Percentiles rank a stretch among this genome's conserved stretches.
These are phyloP conservation scores for Microdochium nivale DNA, from an alignment of 2,329 filamentous ascomycete species.

Conservation along the genomic window DNA sequence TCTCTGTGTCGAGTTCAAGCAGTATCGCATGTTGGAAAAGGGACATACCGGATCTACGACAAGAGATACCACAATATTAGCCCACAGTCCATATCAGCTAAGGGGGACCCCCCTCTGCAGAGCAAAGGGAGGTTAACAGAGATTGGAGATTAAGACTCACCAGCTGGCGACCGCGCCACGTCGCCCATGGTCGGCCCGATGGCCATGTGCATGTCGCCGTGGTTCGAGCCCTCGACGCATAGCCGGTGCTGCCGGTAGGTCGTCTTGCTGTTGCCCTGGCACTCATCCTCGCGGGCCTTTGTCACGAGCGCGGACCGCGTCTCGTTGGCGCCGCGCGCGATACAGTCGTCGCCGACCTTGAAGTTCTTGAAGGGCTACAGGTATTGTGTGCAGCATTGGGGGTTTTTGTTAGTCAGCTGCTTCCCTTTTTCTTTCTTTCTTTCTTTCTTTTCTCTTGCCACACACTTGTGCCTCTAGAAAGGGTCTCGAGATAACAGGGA, in stretches of 20 bases:
- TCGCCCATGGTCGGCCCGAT: slow-evolving; percentile 22
- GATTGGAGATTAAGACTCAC: not conserved
- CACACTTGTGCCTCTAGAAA: too few relatives aligned
- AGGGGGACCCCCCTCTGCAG: too few relatives aligned
- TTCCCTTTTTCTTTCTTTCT: too few relatives aligned
- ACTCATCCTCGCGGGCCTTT: slow-evolving; percentile 6
- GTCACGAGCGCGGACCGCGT: not conserved
- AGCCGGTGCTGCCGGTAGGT: slow-evolving; percentile 3
- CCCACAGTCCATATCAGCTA: too few relatives aligned
- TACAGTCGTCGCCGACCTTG: slow-evolving; percentile 18
- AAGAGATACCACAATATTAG: too few relatives aligned
- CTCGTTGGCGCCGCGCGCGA: slow-evolving; percentile 13
- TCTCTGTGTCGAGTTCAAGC: too few relatives aligned
- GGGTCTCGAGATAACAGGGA: too few relatives aligned
- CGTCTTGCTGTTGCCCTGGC: slow-evolving; percentile 1
- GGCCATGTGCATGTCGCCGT: slow-evolving; percentile 23
- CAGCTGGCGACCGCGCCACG: slow-evolving; percentile 17
- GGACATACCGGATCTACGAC: too few relatives aligned
- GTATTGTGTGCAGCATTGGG: too few relatives aligned
- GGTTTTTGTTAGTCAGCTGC: too few relatives aligned
- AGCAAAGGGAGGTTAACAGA: too few relatives aligned
- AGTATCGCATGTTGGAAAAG: slow-evolving; percentile 10
- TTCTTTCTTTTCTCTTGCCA: too few relatives aligned
- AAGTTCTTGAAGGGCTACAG: not conserved
- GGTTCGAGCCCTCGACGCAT: slow-evolving; percentile 13